Evolutionary conservation across 2,329 filamentous ascomycete species (phyloP), one percentile per base, ranked within the genome.

Genomic region (Aspergillus ochraceoroseus): DNA sequence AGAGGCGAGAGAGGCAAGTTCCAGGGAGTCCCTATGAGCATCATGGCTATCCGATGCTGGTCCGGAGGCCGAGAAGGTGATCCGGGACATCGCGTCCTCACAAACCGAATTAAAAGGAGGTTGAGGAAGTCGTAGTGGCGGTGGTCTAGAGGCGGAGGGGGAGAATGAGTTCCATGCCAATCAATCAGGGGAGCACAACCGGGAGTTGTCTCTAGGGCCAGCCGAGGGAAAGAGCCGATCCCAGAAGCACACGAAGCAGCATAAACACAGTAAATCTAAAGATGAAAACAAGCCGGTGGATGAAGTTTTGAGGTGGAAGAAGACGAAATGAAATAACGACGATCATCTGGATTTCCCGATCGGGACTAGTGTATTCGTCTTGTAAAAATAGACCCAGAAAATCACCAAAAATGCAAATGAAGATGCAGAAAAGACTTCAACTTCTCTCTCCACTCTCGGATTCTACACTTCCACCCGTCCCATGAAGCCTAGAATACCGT

Each of bases 1-100:
- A 47, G 87, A 94, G 45, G 90, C 92, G 49, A 98, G 80, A 38
- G 89, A 95, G 46, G 89, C 92, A 43, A 98, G 83, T 72, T 98
- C 92, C 59, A 98, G 80, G 32, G 90, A 96, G 74, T 98, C 92
- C 70, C 92, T 86, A 47, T 79, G 86, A 46, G 79, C 70, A 8
- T 70, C 68, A 45, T 55, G 48, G 31, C 47, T 55, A 38, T 53
- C 56, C 39, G 56, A 56, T 45, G 54, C 52, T 38, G 48, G 43
- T n/a, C 56, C 56, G 26, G 52, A 41, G 36, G 56, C 53, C 20
- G 57, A 49, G 34, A 61, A 62, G 31, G 56, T 41, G 35, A 58
- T 49, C 37, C 49, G 61, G 47, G 61, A 60, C 62, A 67, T 64
- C 37, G 45, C 48, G 41, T 27, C 30, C 33, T 36, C 17, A 15